Percentiles rank a stretch among this genome's conserved stretches.
phyloP scores from a whole-genome alignment of 768 basidiomycete genomes.

The Pulveroboletus ravenelii region DNA sequence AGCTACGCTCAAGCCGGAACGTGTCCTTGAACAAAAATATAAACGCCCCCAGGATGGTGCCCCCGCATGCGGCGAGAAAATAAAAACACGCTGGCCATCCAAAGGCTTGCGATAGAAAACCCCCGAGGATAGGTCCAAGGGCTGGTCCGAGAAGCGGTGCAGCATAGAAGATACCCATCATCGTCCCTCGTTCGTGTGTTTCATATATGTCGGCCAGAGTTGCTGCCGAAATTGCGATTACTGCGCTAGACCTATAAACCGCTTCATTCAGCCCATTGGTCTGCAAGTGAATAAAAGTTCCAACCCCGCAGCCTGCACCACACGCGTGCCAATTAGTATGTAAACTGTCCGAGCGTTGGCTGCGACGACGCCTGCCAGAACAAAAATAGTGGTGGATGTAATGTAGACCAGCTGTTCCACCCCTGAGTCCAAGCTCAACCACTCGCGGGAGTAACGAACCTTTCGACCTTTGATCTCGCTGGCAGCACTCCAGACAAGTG shows the following conservation, averaged over 20 bases:
- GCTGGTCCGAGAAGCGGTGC: slow-evolving; percentile 73
- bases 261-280: slow-evolving; percentile 1
- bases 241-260: slow-evolving; percentile 52
- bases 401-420: slow-evolving; percentile 48
- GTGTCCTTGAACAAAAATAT: slow-evolving; percentile 74
- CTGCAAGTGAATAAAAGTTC: slow-evolving; percentile 12
- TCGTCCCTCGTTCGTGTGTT: slow-evolving; percentile 65
- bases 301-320: slow-evolving; percentile 63
- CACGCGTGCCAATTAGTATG: slow-evolving; percentile 61
- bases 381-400: slow-evolving; percentile 47
- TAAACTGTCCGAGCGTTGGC: slow-evolving; percentile 51
- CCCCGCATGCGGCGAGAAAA: slow-evolving; percentile 67
- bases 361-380: slow-evolving; percentile 51
- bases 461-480: slow-evolving; percentile 77
- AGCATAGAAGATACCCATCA: slow-evolving; percentile 78
- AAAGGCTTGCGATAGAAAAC: slow-evolving; percentile 58
- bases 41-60: slow-evolving; percentile 51
- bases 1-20: slow-evolving; percentile 76
- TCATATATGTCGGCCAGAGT: slow-evolving; percentile 79
- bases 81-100: slow-evolving; percentile 82
- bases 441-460: slow-evolving; percentile 31
- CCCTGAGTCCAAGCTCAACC: slow-evolving; percentile 1
- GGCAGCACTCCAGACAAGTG: slow-evolving; percentile 62
- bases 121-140: slow-evolving; percentile 71
- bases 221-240: slow-evolving; percentile 68